Conservation (phyloP, 2,329 filamentous ascomycete species). For the Hypoxylon sp. region DNA sequence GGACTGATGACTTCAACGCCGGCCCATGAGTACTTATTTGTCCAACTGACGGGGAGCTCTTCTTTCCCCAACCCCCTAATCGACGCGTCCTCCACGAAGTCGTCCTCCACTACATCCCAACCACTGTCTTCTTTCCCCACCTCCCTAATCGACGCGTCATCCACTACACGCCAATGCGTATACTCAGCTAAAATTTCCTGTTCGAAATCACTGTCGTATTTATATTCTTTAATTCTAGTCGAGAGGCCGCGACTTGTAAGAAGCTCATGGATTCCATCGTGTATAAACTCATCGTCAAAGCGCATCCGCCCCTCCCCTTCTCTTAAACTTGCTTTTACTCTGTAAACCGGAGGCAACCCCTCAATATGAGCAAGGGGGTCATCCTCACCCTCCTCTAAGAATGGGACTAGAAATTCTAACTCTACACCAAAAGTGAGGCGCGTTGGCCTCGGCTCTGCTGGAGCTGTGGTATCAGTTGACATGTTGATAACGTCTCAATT, state of each 20-base stretch:
- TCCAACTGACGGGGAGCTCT: background rate
- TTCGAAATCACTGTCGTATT: background rate
- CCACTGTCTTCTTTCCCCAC: no score
- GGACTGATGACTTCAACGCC: slow-evolving; percentile 36
- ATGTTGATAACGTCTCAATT: slow-evolving; percentile 10
- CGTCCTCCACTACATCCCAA: no score
- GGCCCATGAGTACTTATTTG: slow-evolving; percentile 13
- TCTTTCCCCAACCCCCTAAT: no score
- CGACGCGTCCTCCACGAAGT: no score
- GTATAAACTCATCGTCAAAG: background rate
- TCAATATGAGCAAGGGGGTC: slow-evolving; percentile 17
- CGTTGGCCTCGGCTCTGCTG: background rate
- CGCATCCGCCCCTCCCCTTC: background rate
- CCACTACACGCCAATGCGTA: slow-evolving; percentile 1
- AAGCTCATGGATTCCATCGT: background rate
- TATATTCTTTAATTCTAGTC: background rate
- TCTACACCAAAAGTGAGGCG: slow-evolving; percentile 43
- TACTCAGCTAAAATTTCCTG: background rate
- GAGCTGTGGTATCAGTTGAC: slow-evolving; percentile 6
- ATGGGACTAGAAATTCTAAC: slow-evolving; percentile 40
- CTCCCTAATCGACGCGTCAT: background rate
- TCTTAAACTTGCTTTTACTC: background rate
- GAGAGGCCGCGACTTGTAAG: slow-evolving; percentile 8
- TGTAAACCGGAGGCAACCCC: slow-evolving; percentile 27
- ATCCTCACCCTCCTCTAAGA: background rate